Conservation (phyloP, 2,329 filamentous ascomycete genomes). For the Cladophialophora yegresii region DNA sequence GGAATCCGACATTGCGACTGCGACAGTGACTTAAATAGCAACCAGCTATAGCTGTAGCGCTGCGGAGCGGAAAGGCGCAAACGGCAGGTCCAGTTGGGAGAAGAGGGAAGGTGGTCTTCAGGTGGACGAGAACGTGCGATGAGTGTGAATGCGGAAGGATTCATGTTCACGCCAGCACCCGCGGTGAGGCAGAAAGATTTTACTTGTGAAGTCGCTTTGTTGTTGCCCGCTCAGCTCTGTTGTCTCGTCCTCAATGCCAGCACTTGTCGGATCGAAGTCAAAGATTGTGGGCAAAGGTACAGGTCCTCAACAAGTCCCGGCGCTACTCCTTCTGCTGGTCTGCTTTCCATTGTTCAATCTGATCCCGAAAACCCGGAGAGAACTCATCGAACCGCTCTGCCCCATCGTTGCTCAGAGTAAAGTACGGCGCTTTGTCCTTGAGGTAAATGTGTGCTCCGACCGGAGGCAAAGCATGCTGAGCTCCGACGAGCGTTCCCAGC, state of each 20-base stretch:
- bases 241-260: constrained; percentile 1
- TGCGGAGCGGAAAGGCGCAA: constrained; percentile 7
- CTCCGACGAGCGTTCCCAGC: constrained; percentile 48
- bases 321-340: constrained; percentile 29
- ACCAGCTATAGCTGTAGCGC: constrained; percentile 4
- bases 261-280: not conserved
- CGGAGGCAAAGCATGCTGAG: constrained; percentile 37
- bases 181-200: constrained; percentile 24
- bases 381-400: constrained; percentile 38
- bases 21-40: not conserved
- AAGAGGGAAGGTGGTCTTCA: constrained; percentile 10
- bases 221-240: constrained; percentile 2
- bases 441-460: constrained; percentile 50
- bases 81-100: not conserved
- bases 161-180: constrained; percentile 3
- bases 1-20: constrained; percentile 15
- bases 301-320: constrained; percentile 1
- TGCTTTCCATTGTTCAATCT: constrained; percentile 37
- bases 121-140: not conserved
- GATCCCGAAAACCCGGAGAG: constrained; percentile 34
- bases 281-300: not conserved
- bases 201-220: constrained; percentile 4
- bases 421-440: constrained; percentile 46
- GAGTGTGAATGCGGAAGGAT: not conserved
- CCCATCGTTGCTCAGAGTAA: constrained; percentile 44